Evolutionary conservation across 306 rosid species (phyloP).

Genomic region (Prunus davidiana): DNA sequence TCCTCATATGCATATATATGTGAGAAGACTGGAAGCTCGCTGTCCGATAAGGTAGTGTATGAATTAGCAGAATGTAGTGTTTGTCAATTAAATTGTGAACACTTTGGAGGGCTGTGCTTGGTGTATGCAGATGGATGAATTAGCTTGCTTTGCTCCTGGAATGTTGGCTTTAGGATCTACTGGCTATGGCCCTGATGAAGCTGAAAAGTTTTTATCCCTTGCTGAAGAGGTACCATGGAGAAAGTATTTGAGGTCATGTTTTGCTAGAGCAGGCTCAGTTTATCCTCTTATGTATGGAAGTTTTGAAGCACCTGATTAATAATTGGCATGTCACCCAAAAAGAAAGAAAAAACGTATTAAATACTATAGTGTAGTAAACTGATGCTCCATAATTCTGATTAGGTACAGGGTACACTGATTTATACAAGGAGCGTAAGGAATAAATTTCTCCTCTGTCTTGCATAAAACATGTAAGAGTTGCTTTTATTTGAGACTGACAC

Average conservation of each 20-base stretch:
- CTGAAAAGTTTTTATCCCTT: slow-evolving; percentile 37
- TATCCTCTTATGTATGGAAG: background rate
- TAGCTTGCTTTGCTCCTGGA: slow-evolving; percentile 79
- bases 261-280: background rate
- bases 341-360: background rate
- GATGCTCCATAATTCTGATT: background rate
- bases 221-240: slow-evolving; percentile 58
- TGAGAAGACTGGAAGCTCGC: slow-evolving; percentile 44
- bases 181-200: slow-evolving; percentile 45
- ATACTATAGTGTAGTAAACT: background rate
- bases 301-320: background rate
- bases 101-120: slow-evolving; percentile 1
- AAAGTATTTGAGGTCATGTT: slow-evolving; percentile 7
- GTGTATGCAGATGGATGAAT: slow-evolving; percentile 64
- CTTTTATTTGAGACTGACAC: background rate
- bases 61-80: background rate
- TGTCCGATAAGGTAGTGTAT: slow-evolving; percentile 48
- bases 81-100: slow-evolving; percentile 13
- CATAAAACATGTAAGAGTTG: background rate
- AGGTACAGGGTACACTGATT: background rate
- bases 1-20: slow-evolving; percentile 53
- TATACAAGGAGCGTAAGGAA: slow-evolving; percentile 1
- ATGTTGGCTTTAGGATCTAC: slow-evolving; percentile 62
- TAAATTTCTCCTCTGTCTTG: background rate
- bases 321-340: background rate